Percentiles rank a stretch among this genome's conserved stretches.
Conservation (phyloP, 2,329 filamentous ascomycete species). For the Fusarium sp. region DNA sequence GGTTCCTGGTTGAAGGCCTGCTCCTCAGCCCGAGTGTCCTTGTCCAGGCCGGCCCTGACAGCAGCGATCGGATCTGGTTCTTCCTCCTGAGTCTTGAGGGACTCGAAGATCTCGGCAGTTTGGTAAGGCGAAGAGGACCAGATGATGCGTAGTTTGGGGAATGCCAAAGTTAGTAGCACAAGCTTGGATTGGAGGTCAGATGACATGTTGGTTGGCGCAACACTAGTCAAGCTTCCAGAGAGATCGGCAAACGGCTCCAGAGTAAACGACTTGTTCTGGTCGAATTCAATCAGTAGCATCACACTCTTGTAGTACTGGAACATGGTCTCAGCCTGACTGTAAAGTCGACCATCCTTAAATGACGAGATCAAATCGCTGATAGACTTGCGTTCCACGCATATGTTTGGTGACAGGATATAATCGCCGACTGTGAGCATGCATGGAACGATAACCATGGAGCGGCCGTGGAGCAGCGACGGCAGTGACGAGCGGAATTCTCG, state of each 20-base stretch:
- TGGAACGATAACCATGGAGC: slow-evolving; percentile 88
- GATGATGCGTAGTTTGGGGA: slow-evolving; percentile 89
- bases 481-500: slow-evolving; percentile 95
- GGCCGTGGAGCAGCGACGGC: slow-evolving; percentile 89
- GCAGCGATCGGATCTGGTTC: slow-evolving; percentile 93
- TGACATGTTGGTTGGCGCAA: slow-evolving; percentile 67
- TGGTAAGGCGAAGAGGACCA: slow-evolving; percentile 96
- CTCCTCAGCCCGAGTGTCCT: slow-evolving; percentile 69
- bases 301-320: slow-evolving; percentile 89
- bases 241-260: slow-evolving; percentile 83
- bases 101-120: slow-evolving; percentile 96
- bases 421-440: slow-evolving; percentile 97
- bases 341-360: slow-evolving; percentile 91
- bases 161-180: slow-evolving; percentile 91
- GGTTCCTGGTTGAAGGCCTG: slow-evolving; percentile 85
- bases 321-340: slow-evolving; percentile 94
- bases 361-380: slow-evolving; percentile 91
- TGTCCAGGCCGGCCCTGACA: slow-evolving; percentile 80
- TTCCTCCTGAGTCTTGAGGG: slow-evolving; percentile 87
- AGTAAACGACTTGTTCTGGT: slow-evolving; percentile 96
- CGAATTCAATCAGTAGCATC: slow-evolving; percentile 97
- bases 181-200: slow-evolving; percentile 92
- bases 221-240: slow-evolving; percentile 70
- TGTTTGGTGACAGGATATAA: slow-evolving; percentile 90
- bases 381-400: slow-evolving; percentile 95